Evolutionary conservation across 768 basidiomycete species (phyloP).

Genomic region (Russula foetens): DNA sequence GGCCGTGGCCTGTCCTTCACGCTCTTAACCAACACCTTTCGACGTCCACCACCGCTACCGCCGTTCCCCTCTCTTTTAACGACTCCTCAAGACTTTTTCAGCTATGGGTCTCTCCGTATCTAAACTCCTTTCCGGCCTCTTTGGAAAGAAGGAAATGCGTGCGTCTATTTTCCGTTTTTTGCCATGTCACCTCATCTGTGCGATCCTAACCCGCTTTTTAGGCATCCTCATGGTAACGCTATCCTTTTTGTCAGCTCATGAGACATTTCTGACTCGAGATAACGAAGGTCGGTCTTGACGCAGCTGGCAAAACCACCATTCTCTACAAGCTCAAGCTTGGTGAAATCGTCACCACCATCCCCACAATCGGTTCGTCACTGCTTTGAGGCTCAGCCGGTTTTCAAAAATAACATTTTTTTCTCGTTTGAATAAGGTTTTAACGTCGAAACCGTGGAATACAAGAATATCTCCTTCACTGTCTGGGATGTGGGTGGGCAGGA

Average conservation of each 20-base stretch:
- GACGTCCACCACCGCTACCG: neutral
- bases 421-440: conserved; percentile 75
- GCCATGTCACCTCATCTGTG: conserved; percentile 21
- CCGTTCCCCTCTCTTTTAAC: neutral
- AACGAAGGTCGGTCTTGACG: conserved; percentile 91
- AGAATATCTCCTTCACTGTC: conserved; percentile 99
- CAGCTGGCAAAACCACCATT: conserved; percentile 97
- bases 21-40: conserved; percentile 15
- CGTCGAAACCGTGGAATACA: conserved; percentile 99
- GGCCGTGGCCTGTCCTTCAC: neutral
- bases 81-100: neutral
- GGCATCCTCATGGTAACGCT: conserved; percentile 90
- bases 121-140: conserved; percentile 69
- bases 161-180: conserved; percentile 33
- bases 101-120: conserved; percentile 76
- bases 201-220: conserved; percentile 31
- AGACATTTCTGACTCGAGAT: neutral
- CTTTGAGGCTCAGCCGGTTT: conserved; percentile 1
- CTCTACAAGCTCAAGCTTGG: conserved; percentile 99
- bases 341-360: conserved; percentile 99
- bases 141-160: conserved; percentile 99
- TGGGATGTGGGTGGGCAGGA: conserved; percentile 99
- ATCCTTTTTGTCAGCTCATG: neutral
- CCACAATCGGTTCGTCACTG: conserved; percentile 82
- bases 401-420: conserved; percentile 20